phyloP scores from a whole-genome alignment of 2,329 filamentous ascomycete species.

The Blastomyces percursus region DNA sequence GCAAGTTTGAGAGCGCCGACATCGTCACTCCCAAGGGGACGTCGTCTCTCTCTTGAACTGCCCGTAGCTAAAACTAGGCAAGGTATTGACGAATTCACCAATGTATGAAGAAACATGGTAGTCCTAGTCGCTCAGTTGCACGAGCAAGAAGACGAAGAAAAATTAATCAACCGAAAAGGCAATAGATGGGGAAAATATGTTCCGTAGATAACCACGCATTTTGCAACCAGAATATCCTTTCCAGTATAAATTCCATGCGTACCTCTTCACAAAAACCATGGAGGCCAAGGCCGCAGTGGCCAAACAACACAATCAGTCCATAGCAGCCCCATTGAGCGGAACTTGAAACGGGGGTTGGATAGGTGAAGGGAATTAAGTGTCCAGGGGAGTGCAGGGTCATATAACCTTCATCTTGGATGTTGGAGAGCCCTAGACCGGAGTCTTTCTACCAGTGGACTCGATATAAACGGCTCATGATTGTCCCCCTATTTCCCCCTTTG shows the following conservation, averaged over 20 bases:
- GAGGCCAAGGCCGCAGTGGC: not conserved
- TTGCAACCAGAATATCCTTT: not conserved
- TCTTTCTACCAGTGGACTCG: constrained; percentile 6
- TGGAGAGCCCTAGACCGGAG: constrained; percentile 6
- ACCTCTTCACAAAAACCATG: constrained; percentile 13
- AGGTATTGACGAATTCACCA: constrained; percentile 19
- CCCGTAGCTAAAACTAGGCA: constrained; percentile 19
- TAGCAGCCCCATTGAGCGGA: not conserved
- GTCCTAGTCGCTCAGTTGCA: constrained; percentile 13
- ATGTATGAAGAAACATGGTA: constrained; percentile 17
- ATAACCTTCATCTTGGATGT: constrained; percentile 13
- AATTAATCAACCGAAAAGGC: not conserved
- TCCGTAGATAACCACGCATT: not conserved
- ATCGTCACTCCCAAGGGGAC: not conserved
- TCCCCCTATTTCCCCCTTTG: not conserved
- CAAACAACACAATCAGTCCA: constrained; percentile 3
- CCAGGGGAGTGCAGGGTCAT: not conserved
- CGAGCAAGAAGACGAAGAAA: not conserved
- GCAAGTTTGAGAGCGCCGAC: too few species aligned
- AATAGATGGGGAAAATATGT: not conserved
- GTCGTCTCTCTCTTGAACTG: not conserved
- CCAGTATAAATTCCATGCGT: not conserved
- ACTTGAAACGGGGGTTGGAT: not conserved
- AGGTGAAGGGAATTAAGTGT: not conserved
- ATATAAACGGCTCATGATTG: constrained; percentile 11